Evolutionary conservation across 192 early-diverging fungal genomes (phyloP), one percentile per base, ranked within the genome.

Genomic region (Gonapodya sp.): DNA sequence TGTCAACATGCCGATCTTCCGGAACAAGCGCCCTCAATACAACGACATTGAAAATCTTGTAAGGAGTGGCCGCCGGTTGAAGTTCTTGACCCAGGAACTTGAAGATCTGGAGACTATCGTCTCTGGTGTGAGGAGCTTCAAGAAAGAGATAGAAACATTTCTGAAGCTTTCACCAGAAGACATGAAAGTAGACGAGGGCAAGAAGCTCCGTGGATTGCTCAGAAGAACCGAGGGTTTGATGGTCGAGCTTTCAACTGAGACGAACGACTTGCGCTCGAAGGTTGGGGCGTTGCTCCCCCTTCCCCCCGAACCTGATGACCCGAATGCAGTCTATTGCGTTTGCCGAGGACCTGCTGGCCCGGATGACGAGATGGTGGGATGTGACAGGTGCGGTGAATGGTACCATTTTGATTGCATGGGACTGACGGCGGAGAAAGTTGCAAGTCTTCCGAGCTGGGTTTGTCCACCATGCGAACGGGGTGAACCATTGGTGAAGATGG

Each of bases 281-380:
- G 75, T 77, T 16, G 75, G 30, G 18, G 75, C 2, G 30, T 31
- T 77, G 2, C 30, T 77, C 18, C 75, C 75, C 8, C 31, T 77
- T 16, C 75, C 75, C 24, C 8, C 24, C 46, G 46, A 64, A 33
- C 30, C 18, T 16, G 75, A 77, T 18, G 75, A 77, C 34, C 30
- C 75, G 31, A 34, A 34, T 33, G 34, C 18, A 34, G 30, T 34
- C 30, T 77, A 32, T 33, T 77, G 75, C 31, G 30, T 77, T 16
- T 77, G 75, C 31, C 75, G 75, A 16, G 34, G 34, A 33, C 8
- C 75, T 77, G 30, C 75, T 16, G 75, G 18, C 8, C 75, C 34
- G 75, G 75, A 77, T 34, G 75, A 32, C 8, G 75, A 77, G 34
- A 77, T 77, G 75, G 34, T 77, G 8, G 75, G 34, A 2, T 77